These are phyloP conservation scores for Penicillium cinerascens DNA, from an alignment of 495 filamentous ascomycete genomes.

Conservation along the genomic window DNA sequence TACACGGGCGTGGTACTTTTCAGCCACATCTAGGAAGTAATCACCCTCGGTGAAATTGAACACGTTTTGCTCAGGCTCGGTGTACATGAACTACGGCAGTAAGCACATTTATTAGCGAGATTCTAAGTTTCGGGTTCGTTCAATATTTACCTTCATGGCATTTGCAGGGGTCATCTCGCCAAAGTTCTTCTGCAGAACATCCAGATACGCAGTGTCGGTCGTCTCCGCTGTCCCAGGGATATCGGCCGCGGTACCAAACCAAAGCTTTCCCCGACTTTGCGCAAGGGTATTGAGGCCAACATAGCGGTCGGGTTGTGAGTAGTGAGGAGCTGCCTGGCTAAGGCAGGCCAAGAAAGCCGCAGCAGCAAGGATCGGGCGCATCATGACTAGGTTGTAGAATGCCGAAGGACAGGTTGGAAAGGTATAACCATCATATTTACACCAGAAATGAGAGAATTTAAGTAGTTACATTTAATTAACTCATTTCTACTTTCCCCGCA, in stretches of 20 bases:
- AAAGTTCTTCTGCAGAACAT: slow-evolving; percentile 40
- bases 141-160: slow-evolving; percentile 39
- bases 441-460: not conserved
- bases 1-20: slow-evolving; percentile 40
- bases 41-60: slow-evolving; percentile 52
- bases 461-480: not conserved
- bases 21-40: slow-evolving; percentile 42
- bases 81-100: slow-evolving; percentile 33
- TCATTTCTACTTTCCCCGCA: not conserved
- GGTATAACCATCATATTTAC: not conserved
- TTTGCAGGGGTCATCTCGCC: slow-evolving; percentile 54
- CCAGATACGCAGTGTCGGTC: slow-evolving; percentile 16
- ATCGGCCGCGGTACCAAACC: slow-evolving; percentile 23
- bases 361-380: slow-evolving; percentile 3
- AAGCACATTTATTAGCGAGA: not conserved
- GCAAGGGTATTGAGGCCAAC: slow-evolving; percentile 20
- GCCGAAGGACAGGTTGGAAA: not conserved
- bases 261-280: slow-evolving; percentile 11
- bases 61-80: slow-evolving; percentile 34
- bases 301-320: not conserved
- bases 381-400: not conserved
- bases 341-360: slow-evolving; percentile 7
- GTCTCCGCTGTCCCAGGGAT: slow-evolving; percentile 19
- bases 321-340: slow-evolving; percentile 7
- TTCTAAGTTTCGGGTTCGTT: not conserved